These are phyloP conservation scores for Dendryphion nanum DNA, from an alignment of 2,329 filamentous ascomycete species.

Conservation along the genomic window DNA sequence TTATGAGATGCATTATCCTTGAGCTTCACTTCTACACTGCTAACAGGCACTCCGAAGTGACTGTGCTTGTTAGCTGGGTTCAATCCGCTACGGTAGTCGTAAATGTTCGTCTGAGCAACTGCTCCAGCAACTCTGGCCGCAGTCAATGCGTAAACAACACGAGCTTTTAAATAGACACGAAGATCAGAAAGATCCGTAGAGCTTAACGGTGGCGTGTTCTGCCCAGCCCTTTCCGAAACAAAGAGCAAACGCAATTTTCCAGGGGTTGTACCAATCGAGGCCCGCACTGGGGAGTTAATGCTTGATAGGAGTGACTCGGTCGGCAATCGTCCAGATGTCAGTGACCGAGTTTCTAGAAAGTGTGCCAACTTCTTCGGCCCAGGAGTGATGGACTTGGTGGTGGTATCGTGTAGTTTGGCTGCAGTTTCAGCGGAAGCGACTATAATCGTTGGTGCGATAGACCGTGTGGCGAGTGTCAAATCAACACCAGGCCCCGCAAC, in stretches of 20 bases:
- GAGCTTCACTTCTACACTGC: slow-evolving; percentile 75
- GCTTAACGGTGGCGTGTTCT: slow-evolving; percentile 61
- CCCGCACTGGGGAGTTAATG: slow-evolving; percentile 60
- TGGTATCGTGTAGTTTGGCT: slow-evolving; percentile 63
- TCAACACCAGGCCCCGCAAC: slow-evolving; percentile 74
- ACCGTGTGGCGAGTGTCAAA: slow-evolving; percentile 69
- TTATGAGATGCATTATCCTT: slow-evolving; percentile 60
- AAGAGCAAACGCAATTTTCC: slow-evolving; percentile 80
- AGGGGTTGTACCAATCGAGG: slow-evolving; percentile 59
- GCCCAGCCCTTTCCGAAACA: slow-evolving; percentile 69
- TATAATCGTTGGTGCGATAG: slow-evolving; percentile 77
- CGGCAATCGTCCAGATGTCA: slow-evolving; percentile 75
- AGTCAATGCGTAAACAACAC: slow-evolving; percentile 82
- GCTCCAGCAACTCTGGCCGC: slow-evolving; percentile 82
- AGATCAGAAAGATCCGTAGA: slow-evolving; percentile 74
- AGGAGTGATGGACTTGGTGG: slow-evolving; percentile 60
- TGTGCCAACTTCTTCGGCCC: slow-evolving; percentile 66
- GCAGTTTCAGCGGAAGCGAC: slow-evolving; percentile 75
- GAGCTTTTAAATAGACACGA: slow-evolving; percentile 74
- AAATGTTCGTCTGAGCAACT: slow-evolving; percentile 81
- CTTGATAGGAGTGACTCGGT: slow-evolving; percentile 61
- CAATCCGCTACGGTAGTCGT: slow-evolving; percentile 70
- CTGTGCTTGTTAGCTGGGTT: slow-evolving; percentile 41
- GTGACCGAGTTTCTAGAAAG: slow-evolving; percentile 66
- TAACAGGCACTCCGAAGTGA: slow-evolving; percentile 82